These are phyloP conservation scores for Lasiodiplodia theobromae DNA, from an alignment of 2,329 filamentous ascomycete species.

Conservation along the genomic window DNA sequence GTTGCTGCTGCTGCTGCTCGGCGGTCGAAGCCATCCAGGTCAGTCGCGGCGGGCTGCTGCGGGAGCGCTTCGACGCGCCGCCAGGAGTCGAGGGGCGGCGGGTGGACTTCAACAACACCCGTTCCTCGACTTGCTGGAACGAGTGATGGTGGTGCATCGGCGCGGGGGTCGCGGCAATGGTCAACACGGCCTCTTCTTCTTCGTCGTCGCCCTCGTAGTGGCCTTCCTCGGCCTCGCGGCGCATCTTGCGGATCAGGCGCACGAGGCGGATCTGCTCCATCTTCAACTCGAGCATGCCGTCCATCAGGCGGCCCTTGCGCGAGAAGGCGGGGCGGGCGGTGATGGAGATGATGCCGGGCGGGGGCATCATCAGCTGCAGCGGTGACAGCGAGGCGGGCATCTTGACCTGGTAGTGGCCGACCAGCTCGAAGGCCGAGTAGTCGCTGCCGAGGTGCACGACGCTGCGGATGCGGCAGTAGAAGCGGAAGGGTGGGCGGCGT, in stretches of 20 bases:
- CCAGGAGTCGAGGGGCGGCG: neutral
- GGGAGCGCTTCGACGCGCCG: neutral
- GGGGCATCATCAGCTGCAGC: conserved; percentile 18
- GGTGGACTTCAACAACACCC: neutral
- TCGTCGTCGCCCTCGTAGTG: neutral
- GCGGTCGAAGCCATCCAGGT: neutral
- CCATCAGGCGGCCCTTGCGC: neutral
- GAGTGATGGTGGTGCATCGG: neutral
- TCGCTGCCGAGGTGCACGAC: conserved; percentile 3
- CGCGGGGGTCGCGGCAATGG: neutral
- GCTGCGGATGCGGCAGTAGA: conserved; percentile 25
- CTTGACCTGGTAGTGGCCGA: conserved; percentile 21
- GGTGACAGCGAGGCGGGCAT: neutral
- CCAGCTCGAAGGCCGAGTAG: conserved; percentile 13
- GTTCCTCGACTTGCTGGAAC: neutral
- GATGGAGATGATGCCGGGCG: conserved; percentile 18
- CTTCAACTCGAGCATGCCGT: conserved; percentile 17
- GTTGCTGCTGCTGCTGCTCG: too few species aligned
- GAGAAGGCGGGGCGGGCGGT: conserved; percentile 9
- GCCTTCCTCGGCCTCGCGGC: neutral
- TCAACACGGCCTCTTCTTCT: neutral
- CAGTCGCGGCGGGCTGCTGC: neutral
- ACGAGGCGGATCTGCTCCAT: conserved; percentile 9
- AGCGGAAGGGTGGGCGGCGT: conserved; percentile 8
- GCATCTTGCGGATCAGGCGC: neutral